Percentiles rank a stretch among this genome's conserved stretches.
Evolutionary conservation across 1,139 yeast genomes (phyloP).

Genomic region (Candida sp.): DNA sequence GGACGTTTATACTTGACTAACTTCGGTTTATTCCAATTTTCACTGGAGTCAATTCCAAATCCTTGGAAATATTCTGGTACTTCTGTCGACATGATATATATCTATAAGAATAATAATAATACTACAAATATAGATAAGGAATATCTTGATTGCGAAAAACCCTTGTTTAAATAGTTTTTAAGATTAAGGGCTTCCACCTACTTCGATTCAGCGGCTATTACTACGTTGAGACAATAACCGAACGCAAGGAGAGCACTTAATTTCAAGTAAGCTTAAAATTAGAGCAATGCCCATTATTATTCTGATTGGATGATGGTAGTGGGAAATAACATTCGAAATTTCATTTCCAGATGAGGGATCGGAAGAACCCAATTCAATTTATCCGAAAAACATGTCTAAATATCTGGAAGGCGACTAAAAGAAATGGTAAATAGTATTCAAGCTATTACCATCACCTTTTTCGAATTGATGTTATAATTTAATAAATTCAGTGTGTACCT

Average conservation of each 20-base stretch:
- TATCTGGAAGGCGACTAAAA: too few species aligned
- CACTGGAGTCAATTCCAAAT: neutral
- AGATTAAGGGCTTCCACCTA: neutral
- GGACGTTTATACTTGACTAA: slow-evolving; percentile 27
- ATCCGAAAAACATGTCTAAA: neutral
- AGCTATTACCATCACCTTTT: too few species aligned
- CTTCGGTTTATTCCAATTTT: slow-evolving; percentile 4
- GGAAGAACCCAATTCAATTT: too few species aligned
- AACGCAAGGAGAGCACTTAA: neutral
- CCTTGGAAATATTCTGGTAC: slow-evolving; percentile 2
- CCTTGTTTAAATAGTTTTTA: neutral
- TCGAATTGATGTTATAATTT: too few species aligned
- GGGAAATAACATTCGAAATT: too few species aligned
- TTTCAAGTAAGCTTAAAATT: too few species aligned
- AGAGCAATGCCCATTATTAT: too few species aligned
- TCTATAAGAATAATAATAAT: neutral
- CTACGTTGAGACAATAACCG: neutral
- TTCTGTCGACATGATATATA: slow-evolving; percentile 9
- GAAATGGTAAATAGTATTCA: too few species aligned
- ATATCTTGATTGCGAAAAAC: neutral
- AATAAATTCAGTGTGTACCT: too few species aligned
- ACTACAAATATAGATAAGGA: neutral
- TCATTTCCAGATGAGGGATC: too few species aligned
- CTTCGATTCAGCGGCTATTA: neutral
- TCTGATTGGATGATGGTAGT: too few species aligned